phyloP scores from a whole-genome alignment of 2,329 filamentous ascomycete species.

The Sarocladium kiliense region DNA sequence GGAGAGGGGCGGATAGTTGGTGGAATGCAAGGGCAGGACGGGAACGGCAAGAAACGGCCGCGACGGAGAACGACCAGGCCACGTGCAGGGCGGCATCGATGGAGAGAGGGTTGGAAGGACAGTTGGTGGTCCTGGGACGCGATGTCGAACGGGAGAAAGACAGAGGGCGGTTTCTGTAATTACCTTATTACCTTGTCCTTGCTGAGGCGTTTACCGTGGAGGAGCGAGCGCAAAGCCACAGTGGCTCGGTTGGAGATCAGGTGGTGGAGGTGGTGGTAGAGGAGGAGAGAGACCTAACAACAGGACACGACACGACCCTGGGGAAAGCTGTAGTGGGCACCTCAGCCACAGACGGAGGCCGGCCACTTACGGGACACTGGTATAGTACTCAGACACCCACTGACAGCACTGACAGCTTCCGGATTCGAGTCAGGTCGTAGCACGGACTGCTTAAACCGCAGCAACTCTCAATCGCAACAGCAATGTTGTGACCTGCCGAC shows the following conservation, averaged over 20 bases:
- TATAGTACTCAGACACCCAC: no score
- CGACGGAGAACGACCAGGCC: not conserved
- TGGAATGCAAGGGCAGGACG: not conserved
- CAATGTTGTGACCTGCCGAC: no score
- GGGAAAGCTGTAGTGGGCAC: no score
- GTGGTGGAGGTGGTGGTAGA: not conserved
- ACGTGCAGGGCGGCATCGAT: constrained; percentile 6
- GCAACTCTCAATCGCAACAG: no score
- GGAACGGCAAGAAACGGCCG: not conserved
- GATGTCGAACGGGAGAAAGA: not conserved
- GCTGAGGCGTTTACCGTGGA: constrained; percentile 3
- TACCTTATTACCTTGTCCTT: not conserved
- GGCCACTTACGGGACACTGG: no score
- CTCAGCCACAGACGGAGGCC: no score
- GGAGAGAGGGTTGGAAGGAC: not conserved
- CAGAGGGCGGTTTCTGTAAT: constrained; percentile 4
- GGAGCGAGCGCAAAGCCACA: not conserved
- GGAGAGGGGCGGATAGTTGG: constrained; percentile 8
- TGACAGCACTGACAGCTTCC: not conserved
- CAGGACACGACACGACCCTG: not conserved
- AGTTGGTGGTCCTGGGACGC: not conserved
- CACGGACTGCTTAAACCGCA: no score
- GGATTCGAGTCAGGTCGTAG: not conserved
- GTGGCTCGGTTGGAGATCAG: constrained; percentile 5
- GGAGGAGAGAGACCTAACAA: not conserved